A percentile compares a stretch with the other conserved stretches of the same genome.
Conservation (phyloP, 352 stramenopile species). For the Pythium biforme region DNA sequence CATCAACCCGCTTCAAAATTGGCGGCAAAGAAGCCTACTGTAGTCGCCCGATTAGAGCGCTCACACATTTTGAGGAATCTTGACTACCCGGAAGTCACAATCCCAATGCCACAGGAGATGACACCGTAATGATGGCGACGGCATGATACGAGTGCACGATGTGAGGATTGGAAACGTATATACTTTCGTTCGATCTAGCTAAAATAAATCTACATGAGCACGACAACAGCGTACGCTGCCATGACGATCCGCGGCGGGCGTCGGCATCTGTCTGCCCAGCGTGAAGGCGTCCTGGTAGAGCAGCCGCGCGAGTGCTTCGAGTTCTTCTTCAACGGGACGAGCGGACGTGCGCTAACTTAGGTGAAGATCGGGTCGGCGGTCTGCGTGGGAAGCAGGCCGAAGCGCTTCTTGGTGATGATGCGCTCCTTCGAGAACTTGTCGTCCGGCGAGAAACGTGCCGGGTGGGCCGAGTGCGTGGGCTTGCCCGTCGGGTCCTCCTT, state of each 20-base stretch:
- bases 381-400: slow-evolving; percentile 96
- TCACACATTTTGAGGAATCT: neutral
- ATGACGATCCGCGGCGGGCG: too few species aligned
- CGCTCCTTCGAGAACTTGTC: slow-evolving; percentile 99
- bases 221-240: neutral
- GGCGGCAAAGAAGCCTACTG: slow-evolving; percentile 18
- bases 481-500: slow-evolving; percentile 93
- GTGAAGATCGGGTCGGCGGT: slow-evolving; percentile 85
- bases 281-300: too few species aligned
- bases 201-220: slow-evolving; percentile 25
- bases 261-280: too few species aligned
- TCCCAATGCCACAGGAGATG: too few species aligned
- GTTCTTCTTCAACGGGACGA: neutral
- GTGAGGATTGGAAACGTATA: slow-evolving; percentile 18
- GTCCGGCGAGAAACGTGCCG: slow-evolving; percentile 97
- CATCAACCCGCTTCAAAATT: slow-evolving; percentile 13
- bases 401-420: slow-evolving; percentile 98
- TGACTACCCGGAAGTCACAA: slow-evolving; percentile 24
- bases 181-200: slow-evolving; percentile 21
- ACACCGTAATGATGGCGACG: too few species aligned
- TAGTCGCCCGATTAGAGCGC: slow-evolving; percentile 14
- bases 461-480: slow-evolving; percentile 96
- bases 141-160: neutral
- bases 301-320: neutral
- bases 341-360: slow-evolving; percentile 39